phyloP scores from a whole-genome alignment of 2,329 filamentous ascomycete species.

The Tolypocladium album region DNA sequence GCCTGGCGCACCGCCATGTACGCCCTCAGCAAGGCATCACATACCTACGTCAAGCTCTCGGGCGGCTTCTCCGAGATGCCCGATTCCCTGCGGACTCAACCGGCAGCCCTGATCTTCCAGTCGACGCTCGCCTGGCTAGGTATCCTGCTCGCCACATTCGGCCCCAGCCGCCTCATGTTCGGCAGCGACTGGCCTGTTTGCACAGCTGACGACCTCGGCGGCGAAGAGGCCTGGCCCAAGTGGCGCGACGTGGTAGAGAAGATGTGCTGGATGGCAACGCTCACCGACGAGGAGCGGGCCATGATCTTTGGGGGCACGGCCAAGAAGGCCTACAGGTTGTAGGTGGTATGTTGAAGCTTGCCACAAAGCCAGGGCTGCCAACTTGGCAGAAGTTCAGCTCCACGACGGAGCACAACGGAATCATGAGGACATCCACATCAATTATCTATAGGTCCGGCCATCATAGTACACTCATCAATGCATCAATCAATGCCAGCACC shows the following conservation, averaged over 20 bases:
- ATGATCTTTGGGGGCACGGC: slow-evolving; percentile 67
- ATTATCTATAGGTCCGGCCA: neutral
- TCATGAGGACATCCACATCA: neutral
- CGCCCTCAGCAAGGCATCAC: slow-evolving; percentile 51
- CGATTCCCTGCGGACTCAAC: slow-evolving; percentile 34
- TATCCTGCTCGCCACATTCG: slow-evolving; percentile 62
- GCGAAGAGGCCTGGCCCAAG: slow-evolving; percentile 56
- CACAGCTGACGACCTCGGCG: slow-evolving; percentile 40
- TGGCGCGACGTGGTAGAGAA: slow-evolving; percentile 65
- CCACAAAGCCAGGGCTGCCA: no score
- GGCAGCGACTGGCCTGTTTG: slow-evolving; percentile 92
- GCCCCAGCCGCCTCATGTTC: slow-evolving; percentile 68
- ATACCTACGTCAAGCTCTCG: slow-evolving; percentile 85
- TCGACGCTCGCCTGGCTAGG: slow-evolving; percentile 61
- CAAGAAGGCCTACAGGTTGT: slow-evolving; percentile 54
- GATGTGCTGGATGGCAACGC: slow-evolving; percentile 51
- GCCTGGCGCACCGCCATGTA: slow-evolving; percentile 62
- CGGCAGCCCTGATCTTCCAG: slow-evolving; percentile 48
- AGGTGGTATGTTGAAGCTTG: neutral
- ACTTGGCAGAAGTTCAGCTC: neutral
- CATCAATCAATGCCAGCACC: neutral
- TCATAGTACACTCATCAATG: neutral
- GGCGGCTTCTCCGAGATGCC: slow-evolving; percentile 76
- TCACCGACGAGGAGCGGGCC: slow-evolving; percentile 50
- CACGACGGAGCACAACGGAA: neutral